These are phyloP conservation scores for Leptographium procerum DNA, from an alignment of 2,329 filamentous ascomycete genomes.

Conservation along the genomic window DNA sequence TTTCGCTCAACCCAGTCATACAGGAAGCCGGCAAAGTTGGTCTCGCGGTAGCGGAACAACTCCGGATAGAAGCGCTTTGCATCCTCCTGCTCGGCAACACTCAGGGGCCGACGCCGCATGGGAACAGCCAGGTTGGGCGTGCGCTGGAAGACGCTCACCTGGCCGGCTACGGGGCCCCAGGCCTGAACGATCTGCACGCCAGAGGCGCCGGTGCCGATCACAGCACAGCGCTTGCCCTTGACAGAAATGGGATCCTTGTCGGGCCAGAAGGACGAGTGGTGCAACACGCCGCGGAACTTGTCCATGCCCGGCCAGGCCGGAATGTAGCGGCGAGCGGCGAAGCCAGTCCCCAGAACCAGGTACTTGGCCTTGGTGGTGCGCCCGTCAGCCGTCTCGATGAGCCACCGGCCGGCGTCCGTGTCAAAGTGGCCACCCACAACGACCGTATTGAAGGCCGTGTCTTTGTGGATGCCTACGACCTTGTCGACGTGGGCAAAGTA, in stretches of 20 bases:
- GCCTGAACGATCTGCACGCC: slow-evolving; percentile 55
- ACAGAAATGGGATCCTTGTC: slow-evolving; percentile 39
- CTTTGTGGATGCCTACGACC: slow-evolving; percentile 42
- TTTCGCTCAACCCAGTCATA: slow-evolving; percentile 44
- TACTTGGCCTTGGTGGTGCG: slow-evolving; percentile 37
- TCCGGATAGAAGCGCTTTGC: slow-evolving; percentile 32
- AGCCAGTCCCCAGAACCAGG: slow-evolving; percentile 42
- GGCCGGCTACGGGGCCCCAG: slow-evolving; percentile 38
- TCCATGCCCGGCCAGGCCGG: slow-evolving; percentile 49
- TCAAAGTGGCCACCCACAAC: slow-evolving; percentile 42
- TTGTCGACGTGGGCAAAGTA: slow-evolving; percentile 52
- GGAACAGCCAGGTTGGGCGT: slow-evolving; percentile 56
- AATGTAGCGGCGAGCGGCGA: slow-evolving; percentile 48
- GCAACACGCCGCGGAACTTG: slow-evolving; percentile 46
- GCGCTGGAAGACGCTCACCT: slow-evolving; percentile 51
- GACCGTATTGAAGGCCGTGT: slow-evolving; percentile 43
- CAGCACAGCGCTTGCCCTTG: slow-evolving; percentile 44
- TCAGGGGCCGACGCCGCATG: slow-evolving; percentile 41
- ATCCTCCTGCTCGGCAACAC: slow-evolving; percentile 36
- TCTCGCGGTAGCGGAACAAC: slow-evolving; percentile 41
- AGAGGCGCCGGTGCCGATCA: slow-evolving; percentile 54
- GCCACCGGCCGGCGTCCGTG: slow-evolving; percentile 34
- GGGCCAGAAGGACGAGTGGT: slow-evolving; percentile 52
- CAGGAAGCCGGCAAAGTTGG: slow-evolving; percentile 45
- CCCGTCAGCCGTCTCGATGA: slow-evolving; percentile 35